Base-by-base conservation (phyloP, 2,329 filamentous ascomycete species). In the Sporothrix inflata region DNA sequence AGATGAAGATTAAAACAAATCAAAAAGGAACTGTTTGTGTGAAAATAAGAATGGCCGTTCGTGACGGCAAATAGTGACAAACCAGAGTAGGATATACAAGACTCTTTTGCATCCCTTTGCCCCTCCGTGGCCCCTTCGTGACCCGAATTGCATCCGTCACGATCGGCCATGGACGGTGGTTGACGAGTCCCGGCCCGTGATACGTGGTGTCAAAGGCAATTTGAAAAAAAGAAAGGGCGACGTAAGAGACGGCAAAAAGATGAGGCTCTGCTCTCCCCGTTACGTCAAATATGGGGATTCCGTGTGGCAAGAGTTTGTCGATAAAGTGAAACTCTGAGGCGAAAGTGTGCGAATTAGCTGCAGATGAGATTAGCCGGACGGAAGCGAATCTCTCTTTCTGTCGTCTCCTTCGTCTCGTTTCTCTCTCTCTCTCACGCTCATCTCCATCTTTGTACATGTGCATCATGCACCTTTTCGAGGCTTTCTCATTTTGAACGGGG, bases 371-470 rank as follows among this genome's bases (percentile, higher is more conserved):
- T 24, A 27, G 34, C 57, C 8, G 21, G n/a, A 30, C 51, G 11
- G 14, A 51, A 7, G n/a, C 47, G 47, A 3, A 7, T 51, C 47
- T 51, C 21, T 7, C 19, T 19, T 19, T 51, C 19, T 55, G 16
- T 38, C 12, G 5, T 60, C 27, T 38, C 27, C 38, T 21, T 60
- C n/a, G 19, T 40, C 57, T 40, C 19, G 30, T 40, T 21, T 21
- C 30, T 40, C 30, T 21, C 2, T 53, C 6, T 38, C 8, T 55
- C 53, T 27, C 24, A 30, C 55, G 16, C 8, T 21, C 42, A 21
- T 53, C 57, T 21, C 57, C 57, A 61, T 61, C 57, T 16, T 63
- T 40, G n/a, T 63, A 27, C 57, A 40, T 61, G 21, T 42, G 57
- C 57, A 63, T 27, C 57, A 24, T 63, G 57, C 57, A 42, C 57